phyloP scores from a whole-genome alignment of 345 rosid genomes.

The Odontarrhena argentea region DNA sequence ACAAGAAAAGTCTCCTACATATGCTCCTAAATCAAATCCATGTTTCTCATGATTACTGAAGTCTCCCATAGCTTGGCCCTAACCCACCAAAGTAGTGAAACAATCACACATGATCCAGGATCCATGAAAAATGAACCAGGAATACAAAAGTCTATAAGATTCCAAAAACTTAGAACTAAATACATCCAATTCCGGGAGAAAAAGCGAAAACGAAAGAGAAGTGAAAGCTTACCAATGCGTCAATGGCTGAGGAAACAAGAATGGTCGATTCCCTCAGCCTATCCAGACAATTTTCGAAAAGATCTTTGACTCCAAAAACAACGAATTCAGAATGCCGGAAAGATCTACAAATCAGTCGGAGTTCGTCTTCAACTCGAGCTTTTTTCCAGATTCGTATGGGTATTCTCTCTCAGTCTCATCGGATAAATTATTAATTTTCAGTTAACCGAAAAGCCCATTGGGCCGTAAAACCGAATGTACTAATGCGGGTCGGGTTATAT shows the following conservation, averaged over 20 bases:
- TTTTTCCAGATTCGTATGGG: slow-evolving; percentile 29
- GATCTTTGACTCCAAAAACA: neutral
- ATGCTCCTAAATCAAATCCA: slow-evolving; percentile 74
- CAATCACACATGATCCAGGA: slow-evolving; percentile 17
- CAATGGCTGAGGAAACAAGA: slow-evolving; percentile 22
- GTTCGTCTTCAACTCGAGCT: slow-evolving; percentile 5
- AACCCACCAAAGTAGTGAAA: neutral
- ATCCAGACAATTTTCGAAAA: too few relatives aligned
- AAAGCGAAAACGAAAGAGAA: neutral
- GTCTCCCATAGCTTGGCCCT: slow-evolving; percentile 42
- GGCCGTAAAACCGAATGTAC: neutral
- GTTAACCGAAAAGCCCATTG: slow-evolving; percentile 9
- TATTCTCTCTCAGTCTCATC: neutral
- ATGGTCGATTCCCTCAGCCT: neutral
- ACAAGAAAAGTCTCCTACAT: slow-evolving; percentile 67
- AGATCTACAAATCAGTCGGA: slow-evolving; percentile 18
- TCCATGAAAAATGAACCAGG: neutral
- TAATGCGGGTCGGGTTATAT: neutral
- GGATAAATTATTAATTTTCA: neutral
- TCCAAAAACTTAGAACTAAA: neutral
- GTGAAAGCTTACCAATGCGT: slow-evolving; percentile 25
- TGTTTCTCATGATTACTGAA: slow-evolving; percentile 46
- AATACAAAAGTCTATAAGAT: neutral
- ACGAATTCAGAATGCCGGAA: neutral
- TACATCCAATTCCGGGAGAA: neutral